Evolutionary conservation across 345 rosid species (phyloP).

Genomic region (Gossypium australe): DNA sequence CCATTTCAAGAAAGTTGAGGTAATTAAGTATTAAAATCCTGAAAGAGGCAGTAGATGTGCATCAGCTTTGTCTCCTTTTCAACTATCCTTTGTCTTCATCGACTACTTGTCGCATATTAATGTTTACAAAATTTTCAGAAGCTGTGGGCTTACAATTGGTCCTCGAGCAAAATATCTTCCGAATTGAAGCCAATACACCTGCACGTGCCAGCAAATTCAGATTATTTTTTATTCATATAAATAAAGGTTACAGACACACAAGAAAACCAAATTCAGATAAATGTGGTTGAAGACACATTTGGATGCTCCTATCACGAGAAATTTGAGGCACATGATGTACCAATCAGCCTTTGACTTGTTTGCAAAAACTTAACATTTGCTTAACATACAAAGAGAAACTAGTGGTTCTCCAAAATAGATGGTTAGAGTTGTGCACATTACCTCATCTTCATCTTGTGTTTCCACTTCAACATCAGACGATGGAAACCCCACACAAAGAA

Average conservation of each 20-base stretch:
- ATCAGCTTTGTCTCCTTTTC: neutral
- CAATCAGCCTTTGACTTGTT: neutral
- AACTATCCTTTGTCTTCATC: neutral
- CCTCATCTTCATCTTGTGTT: conserved; percentile 98
- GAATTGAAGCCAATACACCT: conserved; percentile 98
- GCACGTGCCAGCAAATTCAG: conserved; percentile 16
- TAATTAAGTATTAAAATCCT: neutral
- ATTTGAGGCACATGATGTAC: neutral
- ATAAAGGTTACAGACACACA: neutral
- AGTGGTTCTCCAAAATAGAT: neutral
- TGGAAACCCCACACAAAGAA: conserved; percentile 88
- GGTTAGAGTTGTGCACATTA: conserved; percentile 23
- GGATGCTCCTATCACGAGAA: neutral
- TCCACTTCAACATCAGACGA: conserved; percentile 85
- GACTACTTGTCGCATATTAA: neutral
- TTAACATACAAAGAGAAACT: neutral
- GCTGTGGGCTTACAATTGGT: conserved; percentile 64
- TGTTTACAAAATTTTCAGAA: conserved; percentile 5
- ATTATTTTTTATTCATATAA: neutral
- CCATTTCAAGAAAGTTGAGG: neutral
- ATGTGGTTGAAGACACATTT: neutral
- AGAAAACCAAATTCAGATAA: neutral
- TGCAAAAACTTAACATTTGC: neutral
- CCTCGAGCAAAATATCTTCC: conserved; percentile 99
- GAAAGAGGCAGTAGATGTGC: conserved; percentile 3